Evolutionary conservation across 495 filamentous ascomycete genomes (phyloP).

Genomic region (Aspergillus diversus): DNA sequence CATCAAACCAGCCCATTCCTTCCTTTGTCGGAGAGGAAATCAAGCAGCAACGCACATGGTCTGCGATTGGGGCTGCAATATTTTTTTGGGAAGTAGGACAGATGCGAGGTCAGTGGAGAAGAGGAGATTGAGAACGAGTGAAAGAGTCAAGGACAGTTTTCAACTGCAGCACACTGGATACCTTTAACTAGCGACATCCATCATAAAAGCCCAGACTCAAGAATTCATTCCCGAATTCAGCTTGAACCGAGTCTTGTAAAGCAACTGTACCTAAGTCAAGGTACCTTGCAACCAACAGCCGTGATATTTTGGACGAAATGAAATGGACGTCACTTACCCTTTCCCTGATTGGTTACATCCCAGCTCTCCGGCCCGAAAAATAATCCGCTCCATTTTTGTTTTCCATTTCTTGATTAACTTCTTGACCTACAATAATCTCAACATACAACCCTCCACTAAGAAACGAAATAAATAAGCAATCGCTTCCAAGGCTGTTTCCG

Average conservation of each 20-base stretch:
- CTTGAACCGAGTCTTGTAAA: too few relatives aligned
- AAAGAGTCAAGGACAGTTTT: too few relatives aligned
- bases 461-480: too few relatives aligned
- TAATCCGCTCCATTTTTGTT: constrained; percentile 1
- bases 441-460: too few relatives aligned
- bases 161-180: too few relatives aligned
- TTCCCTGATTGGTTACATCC: background rate
- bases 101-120: background rate
- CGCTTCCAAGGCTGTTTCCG: background rate
- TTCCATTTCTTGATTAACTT: constrained; percentile 1
- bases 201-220: too few relatives aligned
- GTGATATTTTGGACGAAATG: background rate
- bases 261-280: too few relatives aligned
- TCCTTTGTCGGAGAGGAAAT: constrained; percentile 13
- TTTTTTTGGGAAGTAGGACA: too few relatives aligned
- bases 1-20: constrained; percentile 4
- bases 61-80: background rate
- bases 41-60: constrained; percentile 23
- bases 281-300: too few relatives aligned
- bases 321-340: background rate
- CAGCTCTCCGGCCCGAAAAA: background rate
- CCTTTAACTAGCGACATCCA: too few relatives aligned
- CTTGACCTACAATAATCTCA: background rate
- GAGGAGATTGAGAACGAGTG: background rate
- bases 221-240: too few relatives aligned